Evolutionary conservation across 495 filamentous ascomycete species (phyloP).

Genomic region (Thermothielavioides terrestris): DNA sequence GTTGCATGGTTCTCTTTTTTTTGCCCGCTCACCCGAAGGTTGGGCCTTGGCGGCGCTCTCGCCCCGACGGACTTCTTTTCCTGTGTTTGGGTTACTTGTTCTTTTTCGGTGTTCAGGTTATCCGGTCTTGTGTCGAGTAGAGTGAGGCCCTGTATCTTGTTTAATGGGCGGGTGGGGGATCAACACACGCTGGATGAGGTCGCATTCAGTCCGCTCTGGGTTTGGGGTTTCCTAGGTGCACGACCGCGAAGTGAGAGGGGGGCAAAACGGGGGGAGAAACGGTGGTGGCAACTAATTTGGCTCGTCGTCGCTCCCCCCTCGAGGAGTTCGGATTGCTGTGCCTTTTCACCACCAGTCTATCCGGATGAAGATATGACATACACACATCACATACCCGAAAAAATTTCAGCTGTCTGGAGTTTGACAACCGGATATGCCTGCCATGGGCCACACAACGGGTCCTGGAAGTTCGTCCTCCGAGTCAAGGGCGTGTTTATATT

Average conservation of each 20-base stretch:
- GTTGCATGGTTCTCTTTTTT: conserved; percentile 5
- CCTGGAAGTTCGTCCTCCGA: too few species aligned
- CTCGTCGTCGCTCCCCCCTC: too few species aligned
- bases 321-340: neutral
- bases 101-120: conserved; percentile 1
- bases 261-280: neutral
- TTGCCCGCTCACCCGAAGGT: conserved; percentile 3
- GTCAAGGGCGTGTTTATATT: too few species aligned
- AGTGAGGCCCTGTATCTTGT: conserved; percentile 6
- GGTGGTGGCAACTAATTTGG: neutral
- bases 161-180: neutral
- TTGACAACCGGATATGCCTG: too few species aligned
- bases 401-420: too few species aligned
- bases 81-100: neutral
- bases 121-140: conserved; percentile 2
- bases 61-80: neutral
- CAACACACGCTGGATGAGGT: neutral
- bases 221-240: neutral
- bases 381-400: too few species aligned
- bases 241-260: neutral
- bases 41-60: conserved; percentile 2
- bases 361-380: conserved; percentile 7
- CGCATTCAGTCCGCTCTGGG: neutral
- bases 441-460: too few species aligned
- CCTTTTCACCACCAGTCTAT: neutral